Percentiles rank a stretch among this genome's conserved stretches.
Evolutionary conservation across 805 yeast genomes (phyloP).

Genomic region (Candida schatavii): DNA sequence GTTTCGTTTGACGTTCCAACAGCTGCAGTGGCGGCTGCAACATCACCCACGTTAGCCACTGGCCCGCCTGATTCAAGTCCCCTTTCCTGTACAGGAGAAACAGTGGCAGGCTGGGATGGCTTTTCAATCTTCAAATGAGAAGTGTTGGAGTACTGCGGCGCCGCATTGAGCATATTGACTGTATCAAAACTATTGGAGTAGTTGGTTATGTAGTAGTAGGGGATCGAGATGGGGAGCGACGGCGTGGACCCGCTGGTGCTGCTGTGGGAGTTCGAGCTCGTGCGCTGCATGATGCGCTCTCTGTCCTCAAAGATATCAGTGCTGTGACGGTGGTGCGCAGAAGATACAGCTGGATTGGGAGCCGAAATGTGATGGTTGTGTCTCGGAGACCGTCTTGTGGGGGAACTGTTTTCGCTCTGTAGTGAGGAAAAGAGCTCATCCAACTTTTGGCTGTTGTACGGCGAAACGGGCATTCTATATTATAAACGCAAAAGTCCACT

Average conservation of each 20-base stretch:
- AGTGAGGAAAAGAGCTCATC: background rate
- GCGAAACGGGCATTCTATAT: background rate
- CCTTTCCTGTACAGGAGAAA: background rate
- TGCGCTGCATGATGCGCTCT: background rate
- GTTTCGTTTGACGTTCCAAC: background rate
- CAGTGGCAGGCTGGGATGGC: background rate
- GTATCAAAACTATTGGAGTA: slow-evolving; percentile 24
- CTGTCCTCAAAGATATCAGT: background rate
- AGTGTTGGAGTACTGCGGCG: slow-evolving; percentile 26
- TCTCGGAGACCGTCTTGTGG: background rate
- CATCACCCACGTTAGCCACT: background rate
- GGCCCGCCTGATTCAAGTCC: background rate
- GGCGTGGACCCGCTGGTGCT: slow-evolving; percentile 16
- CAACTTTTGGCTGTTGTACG: background rate
- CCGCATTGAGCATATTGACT: slow-evolving; percentile 16
- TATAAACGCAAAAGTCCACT: too few species aligned
- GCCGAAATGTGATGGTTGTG: background rate
- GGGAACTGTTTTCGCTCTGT: background rate
- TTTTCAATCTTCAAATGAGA: slow-evolving; percentile 14
- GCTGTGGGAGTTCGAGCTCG: slow-evolving; percentile 3
- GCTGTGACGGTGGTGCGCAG: too few species aligned
- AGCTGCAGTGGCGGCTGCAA: background rate
- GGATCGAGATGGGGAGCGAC: slow-evolving; percentile 28
- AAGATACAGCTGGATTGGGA: background rate
- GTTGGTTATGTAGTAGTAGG: slow-evolving; percentile 21